Conservation (phyloP, 257 asterid genomes). For the Datura wrightii region DNA sequence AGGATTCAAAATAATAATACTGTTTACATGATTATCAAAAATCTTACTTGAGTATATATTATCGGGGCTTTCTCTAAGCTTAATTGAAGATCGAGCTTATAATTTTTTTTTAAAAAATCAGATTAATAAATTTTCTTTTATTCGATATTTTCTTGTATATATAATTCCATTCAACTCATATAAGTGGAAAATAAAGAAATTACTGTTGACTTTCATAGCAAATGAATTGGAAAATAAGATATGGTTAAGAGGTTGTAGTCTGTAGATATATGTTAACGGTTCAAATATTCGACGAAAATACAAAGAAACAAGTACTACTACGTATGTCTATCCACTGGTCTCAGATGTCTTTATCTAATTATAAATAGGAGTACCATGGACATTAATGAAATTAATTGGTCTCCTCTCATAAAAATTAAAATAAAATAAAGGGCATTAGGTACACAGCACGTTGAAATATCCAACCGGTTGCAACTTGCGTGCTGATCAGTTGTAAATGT, state of each 20-base stretch:
- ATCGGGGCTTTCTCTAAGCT: too few species aligned
- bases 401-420: background rate
- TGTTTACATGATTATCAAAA: too few species aligned
- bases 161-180: background rate
- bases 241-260: background rate
- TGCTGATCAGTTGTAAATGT: background rate
- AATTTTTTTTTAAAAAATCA: too few species aligned
- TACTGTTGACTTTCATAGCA: background rate
- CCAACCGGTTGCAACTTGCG: slow-evolving; percentile 10
- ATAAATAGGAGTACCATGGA: background rate
- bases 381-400: background rate
- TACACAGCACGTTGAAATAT: background rate
- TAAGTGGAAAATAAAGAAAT: background rate
- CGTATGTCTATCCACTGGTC: background rate
- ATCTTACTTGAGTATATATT: too few species aligned
- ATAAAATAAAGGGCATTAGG: background rate
- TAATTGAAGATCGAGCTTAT: too few species aligned
- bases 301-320: background rate
- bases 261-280: background rate
- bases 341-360: background rate
- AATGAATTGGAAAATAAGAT: background rate
- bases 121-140: too few species aligned
- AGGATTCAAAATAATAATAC: too few species aligned
- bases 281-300: background rate
- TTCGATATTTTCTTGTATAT: too few species aligned